phyloP scores from a whole-genome alignment of 2,329 filamentous ascomycete species.

The Penicillium sp. region DNA sequence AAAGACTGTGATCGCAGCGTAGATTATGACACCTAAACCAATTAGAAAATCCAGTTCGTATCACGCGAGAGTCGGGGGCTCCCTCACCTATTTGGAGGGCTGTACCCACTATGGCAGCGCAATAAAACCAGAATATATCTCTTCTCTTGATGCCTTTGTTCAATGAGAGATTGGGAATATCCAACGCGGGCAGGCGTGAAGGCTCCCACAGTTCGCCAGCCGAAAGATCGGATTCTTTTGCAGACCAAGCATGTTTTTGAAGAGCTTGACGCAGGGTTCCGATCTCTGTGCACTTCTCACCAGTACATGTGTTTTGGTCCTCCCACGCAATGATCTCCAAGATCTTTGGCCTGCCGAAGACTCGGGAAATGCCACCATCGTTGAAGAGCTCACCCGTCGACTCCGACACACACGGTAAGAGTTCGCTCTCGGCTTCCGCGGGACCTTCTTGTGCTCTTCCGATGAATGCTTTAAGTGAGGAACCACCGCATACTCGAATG shows the following conservation, averaged over 20 bases:
- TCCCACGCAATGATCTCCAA: slow-evolving; percentile 44
- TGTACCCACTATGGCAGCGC: slow-evolving; percentile 27
- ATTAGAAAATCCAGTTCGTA: not conserved
- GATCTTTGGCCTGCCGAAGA: slow-evolving; percentile 36
- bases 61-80: not conserved
- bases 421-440: slow-evolving; percentile 42
- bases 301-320: slow-evolving; percentile 38
- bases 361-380: slow-evolving; percentile 38
- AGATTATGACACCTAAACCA: slow-evolving; percentile 26
- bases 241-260: slow-evolving; percentile 22
- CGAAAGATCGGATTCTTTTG: slow-evolving; percentile 1
- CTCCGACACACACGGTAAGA: slow-evolving; percentile 49
- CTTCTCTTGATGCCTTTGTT: slow-evolving; percentile 36
- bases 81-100: slow-evolving; percentile 30
- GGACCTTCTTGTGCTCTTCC: slow-evolving; percentile 47
- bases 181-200: slow-evolving; percentile 24
- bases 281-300: slow-evolving; percentile 16
- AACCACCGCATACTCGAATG: slow-evolving; percentile 47
- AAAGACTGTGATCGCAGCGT: slow-evolving; percentile 32
- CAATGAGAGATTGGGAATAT: slow-evolving; percentile 37
- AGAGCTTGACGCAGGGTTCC: slow-evolving; percentile 31
- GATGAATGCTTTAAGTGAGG: slow-evolving; percentile 46
- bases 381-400: slow-evolving; percentile 50
- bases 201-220: slow-evolving; percentile 8
- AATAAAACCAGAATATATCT: slow-evolving; percentile 30